Conservation (phyloP, 2,329 filamentous ascomycete species). For the Phialocephala subalpina region DNA sequence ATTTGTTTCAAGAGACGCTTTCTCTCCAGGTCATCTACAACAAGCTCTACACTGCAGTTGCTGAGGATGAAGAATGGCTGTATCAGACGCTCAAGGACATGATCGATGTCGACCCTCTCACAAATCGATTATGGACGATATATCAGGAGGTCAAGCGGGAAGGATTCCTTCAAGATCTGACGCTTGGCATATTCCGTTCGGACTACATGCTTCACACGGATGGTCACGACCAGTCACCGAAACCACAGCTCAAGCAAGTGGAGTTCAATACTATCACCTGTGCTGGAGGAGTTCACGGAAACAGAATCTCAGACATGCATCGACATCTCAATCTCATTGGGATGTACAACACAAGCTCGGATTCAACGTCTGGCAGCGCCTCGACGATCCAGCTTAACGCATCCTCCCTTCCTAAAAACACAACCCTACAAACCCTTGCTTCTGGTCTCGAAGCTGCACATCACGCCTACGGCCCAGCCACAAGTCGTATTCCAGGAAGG, state of each 20-base stretch:
- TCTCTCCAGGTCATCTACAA: conserved; percentile 64
- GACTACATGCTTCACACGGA: conserved; percentile 53
- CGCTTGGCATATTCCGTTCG: conserved; percentile 50
- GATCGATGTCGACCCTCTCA: conserved; percentile 45
- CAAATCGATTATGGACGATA: conserved; percentile 48
- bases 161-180: conserved; percentile 44
- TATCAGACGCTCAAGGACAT: conserved; percentile 43
- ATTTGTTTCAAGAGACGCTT: conserved; percentile 53
- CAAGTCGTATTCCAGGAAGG: conserved; percentile 18
- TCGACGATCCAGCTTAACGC: not conserved
- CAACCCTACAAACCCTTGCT: conserved; percentile 44
- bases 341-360: conserved; percentile 34
- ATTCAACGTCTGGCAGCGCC: not conserved
- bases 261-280: conserved; percentile 55
- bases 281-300: conserved; percentile 50
- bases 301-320: conserved; percentile 52
- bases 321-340: conserved; percentile 43
- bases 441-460: conserved; percentile 46
- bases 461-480: conserved; percentile 41
- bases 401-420: conserved; percentile 43
- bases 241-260: conserved; percentile 50
- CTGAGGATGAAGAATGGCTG: conserved; percentile 49
- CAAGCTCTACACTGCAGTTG: conserved; percentile 61
- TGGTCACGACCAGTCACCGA: not conserved
- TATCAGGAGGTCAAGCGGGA: conserved; percentile 43